Evolutionary conservation across 129 eudicot species (phyloP), one percentile per base, ranked within the genome.

Genomic region (Kitagawia praeruptora): DNA sequence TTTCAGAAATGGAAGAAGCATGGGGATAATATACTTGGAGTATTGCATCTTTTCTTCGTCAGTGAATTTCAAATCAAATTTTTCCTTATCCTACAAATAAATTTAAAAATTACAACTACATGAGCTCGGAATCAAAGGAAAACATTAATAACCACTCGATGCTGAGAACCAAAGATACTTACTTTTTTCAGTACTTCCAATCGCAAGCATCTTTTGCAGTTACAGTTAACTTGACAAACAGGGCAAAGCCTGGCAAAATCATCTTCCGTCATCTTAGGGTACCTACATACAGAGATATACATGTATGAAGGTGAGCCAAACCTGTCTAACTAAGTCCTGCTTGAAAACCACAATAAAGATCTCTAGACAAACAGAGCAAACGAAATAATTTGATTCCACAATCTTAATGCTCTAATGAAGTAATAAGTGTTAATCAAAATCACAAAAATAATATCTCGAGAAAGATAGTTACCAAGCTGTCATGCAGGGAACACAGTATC

Each of bases 241-340:
- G 99, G 99, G 82, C 99, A 95, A 75, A 85, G 70, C 82, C 87
- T 82, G 47, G 87, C 91, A 83, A 95, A 85, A 87, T 79, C 87
- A 64, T 89, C 86, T 31, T 89, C 89, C 0, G 87, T 74, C 96
- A 90, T 81, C 73, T 77, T 78, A 38, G 97, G 99, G 6, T 75
- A 75, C 77, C 77, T 75, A 75, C 77, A 75, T 25, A 46, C 58
- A 46, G 15, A 46, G 15, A 75, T 47, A 75, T 2, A 75, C 0
- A 67, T 11, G 73, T 67, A 67, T 31, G 46, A 70, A 27, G 19
- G 5, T 70, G 45, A 46, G 21, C 16, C 27, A 18, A 46, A 23
- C 37, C 48, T 4, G 16, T n/a, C 9, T 4, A 23, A 41, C 19
- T 8, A 44, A 15, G n/a, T n/a, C 21, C 37, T 7, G 4, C 28